Percentiles rank a stretch among this genome's conserved stretches.
Evolutionary conservation across 768 basidiomycete genomes (phyloP).

Genomic region (Inosperma sp.): DNA sequence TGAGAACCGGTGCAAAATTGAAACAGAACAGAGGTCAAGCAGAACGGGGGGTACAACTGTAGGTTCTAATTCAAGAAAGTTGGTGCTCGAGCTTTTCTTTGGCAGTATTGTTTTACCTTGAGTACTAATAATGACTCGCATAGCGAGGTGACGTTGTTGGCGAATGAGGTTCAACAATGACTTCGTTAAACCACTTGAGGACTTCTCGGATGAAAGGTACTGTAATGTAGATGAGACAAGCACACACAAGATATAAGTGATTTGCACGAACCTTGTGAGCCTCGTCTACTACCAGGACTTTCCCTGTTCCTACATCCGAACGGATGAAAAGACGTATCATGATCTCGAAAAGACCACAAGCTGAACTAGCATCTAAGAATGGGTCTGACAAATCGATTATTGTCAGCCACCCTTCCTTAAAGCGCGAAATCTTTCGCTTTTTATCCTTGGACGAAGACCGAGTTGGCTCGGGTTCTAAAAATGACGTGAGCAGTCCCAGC

Average conservation of each 20-base stretch:
- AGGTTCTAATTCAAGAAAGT: constrained; percentile 45
- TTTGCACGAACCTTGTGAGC: constrained; percentile 57
- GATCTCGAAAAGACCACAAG: constrained; percentile 69
- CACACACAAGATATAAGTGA: not conserved
- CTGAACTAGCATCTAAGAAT: constrained; percentile 61
- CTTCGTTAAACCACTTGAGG: constrained; percentile 51
- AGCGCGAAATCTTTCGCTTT: constrained; percentile 30
- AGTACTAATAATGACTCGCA: constrained; percentile 70
- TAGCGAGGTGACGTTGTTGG: constrained; percentile 66
- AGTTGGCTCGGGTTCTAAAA: constrained; percentile 35
- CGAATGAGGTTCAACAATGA: constrained; percentile 55
- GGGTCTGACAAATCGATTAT: constrained; percentile 72
- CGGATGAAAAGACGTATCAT: constrained; percentile 61
- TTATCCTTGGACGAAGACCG: constrained; percentile 3
- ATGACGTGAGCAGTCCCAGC: constrained; percentile 55
- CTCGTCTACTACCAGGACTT: constrained; percentile 69
- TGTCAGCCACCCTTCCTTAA: constrained; percentile 54
- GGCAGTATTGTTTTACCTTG: constrained; percentile 44
- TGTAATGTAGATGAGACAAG: constrained; percentile 22
- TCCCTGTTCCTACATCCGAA: constrained; percentile 55
- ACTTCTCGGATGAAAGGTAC: constrained; percentile 52
- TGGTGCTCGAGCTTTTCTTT: not conserved
- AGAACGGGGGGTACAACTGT: constrained; percentile 66
- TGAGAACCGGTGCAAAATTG: constrained; percentile 70
- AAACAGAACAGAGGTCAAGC: constrained; percentile 60